Evolutionary conservation across 2,329 filamentous ascomycete species (phyloP).

Genomic region (Ophiostoma himal-ulmi): DNA sequence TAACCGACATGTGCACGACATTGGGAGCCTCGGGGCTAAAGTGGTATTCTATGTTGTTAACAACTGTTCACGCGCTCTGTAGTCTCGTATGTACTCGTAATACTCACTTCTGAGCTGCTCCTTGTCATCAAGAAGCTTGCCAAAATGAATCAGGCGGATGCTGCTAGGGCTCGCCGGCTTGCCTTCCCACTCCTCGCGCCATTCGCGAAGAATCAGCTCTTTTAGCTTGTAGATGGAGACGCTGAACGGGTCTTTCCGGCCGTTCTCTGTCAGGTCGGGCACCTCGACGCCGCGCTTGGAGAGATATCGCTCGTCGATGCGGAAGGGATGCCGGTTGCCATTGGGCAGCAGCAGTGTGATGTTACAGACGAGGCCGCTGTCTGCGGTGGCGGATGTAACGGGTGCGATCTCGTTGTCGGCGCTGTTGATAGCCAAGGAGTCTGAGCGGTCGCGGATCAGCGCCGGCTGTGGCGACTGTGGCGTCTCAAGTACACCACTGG

Average conservation of each 20-base stretch:
- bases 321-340: constrained; percentile 81
- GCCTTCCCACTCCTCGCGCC: constrained; percentile 86
- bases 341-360: constrained; percentile 80
- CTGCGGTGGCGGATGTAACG: neutral
- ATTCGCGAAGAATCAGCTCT: constrained; percentile 87
- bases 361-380: constrained; percentile 40
- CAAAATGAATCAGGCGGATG: constrained; percentile 88
- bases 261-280: constrained; percentile 55
- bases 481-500: neutral
- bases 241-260: constrained; percentile 69
- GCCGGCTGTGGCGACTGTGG: constrained; percentile 20
- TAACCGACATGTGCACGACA: constrained; percentile 91
- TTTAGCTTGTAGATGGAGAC: constrained; percentile 93
- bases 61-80: neutral
- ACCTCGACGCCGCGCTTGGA: constrained; percentile 72
- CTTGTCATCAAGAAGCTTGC: constrained; percentile 86
- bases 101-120: constrained; percentile 70
- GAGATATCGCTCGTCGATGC: constrained; percentile 81
- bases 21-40: constrained; percentile 71
- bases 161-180: constrained; percentile 80
- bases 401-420: constrained; percentile 18
- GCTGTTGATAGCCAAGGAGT: neutral
- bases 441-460: constrained; percentile 28
- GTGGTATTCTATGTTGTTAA: constrained; percentile 59
- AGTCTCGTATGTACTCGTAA: too few relatives aligned